phyloP scores from a whole-genome alignment of 1,139 yeast species.

The Pichia sp. region DNA sequence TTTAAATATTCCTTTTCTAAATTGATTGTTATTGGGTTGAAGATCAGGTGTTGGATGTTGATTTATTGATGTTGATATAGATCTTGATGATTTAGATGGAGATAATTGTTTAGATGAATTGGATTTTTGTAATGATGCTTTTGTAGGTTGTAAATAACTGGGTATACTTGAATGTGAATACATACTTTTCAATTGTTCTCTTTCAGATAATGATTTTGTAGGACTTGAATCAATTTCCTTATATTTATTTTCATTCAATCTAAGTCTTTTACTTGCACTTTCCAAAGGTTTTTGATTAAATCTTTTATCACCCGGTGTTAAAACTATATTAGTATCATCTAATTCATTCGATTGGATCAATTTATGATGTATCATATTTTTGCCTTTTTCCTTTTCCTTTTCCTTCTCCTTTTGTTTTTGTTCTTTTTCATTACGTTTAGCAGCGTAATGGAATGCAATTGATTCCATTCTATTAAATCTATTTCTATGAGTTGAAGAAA shows the following conservation, averaged over 20 bases:
- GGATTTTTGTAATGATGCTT: constrained; percentile 19
- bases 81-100: constrained; percentile 14
- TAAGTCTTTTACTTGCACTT: constrained; percentile 28
- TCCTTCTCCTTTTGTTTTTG: neutral
- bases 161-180: constrained; percentile 16
- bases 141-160: constrained; percentile 23
- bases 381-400: neutral
- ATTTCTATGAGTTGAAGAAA: constrained; percentile 23
- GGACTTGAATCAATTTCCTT: constrained; percentile 28
- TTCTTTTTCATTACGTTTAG: constrained; percentile 20
- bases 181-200: constrained; percentile 19
- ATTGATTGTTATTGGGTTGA: neutral
- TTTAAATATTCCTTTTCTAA: constrained; percentile 1
- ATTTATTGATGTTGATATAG: neutral
- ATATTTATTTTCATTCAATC: constrained; percentile 20
- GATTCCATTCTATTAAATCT: constrained; percentile 32
- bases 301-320: constrained; percentile 27
- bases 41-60: constrained; percentile 3
- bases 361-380: constrained; percentile 8
- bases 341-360: constrained; percentile 6
- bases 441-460: constrained; percentile 31
- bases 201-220: constrained; percentile 23
- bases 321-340: neutral
- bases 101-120: constrained; percentile 13
- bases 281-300: constrained; percentile 19